Evolutionary conservation across 2,329 filamentous ascomycete genomes (phyloP).

Genomic region (Aureobasidium sp.): DNA sequence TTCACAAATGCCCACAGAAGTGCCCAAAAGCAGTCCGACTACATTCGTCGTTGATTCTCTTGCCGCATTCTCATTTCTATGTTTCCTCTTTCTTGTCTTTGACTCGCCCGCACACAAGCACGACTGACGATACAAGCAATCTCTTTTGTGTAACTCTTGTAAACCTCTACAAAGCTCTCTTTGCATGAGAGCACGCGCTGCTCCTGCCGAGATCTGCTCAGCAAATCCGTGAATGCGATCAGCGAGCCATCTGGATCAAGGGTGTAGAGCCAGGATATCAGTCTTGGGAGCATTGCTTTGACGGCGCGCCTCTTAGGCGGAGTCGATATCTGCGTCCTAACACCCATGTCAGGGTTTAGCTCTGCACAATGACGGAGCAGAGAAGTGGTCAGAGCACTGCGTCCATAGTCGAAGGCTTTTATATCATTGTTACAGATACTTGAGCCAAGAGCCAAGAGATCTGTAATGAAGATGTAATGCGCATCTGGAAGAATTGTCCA

Average conservation of each 20-base stretch:
- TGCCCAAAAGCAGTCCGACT: too few species aligned
- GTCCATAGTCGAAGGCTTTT: not conserved
- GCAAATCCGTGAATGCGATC: constrained; percentile 3
- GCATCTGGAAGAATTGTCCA: constrained; percentile 1
- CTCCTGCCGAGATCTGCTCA: not conserved
- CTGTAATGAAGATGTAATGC: not conserved
- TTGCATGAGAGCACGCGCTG: not conserved
- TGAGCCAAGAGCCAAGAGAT: not conserved
- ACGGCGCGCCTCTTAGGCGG: not conserved
- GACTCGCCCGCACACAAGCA: too few species aligned
- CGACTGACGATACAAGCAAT: not conserved
- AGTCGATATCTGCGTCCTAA: not conserved
- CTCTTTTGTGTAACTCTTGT: not conserved
- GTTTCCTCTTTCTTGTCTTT: too few species aligned
- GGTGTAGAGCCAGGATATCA: constrained; percentile 1
- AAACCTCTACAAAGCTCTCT: not conserved
- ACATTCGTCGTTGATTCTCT: too few species aligned
- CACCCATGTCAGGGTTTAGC: not conserved
- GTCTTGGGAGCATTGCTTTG: not conserved
- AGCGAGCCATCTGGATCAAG: constrained; percentile 1
- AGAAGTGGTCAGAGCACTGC: not conserved
- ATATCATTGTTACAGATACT: not conserved
- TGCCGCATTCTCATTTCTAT: too few species aligned
- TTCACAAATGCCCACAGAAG: not conserved
- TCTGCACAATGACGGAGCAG: constrained; percentile 1